A percentile compares a stretch with the other conserved stretches of the same genome.
Conservation (phyloP, 495 filamentous ascomycete genomes). For the Annulohypoxylon bovei region DNA sequence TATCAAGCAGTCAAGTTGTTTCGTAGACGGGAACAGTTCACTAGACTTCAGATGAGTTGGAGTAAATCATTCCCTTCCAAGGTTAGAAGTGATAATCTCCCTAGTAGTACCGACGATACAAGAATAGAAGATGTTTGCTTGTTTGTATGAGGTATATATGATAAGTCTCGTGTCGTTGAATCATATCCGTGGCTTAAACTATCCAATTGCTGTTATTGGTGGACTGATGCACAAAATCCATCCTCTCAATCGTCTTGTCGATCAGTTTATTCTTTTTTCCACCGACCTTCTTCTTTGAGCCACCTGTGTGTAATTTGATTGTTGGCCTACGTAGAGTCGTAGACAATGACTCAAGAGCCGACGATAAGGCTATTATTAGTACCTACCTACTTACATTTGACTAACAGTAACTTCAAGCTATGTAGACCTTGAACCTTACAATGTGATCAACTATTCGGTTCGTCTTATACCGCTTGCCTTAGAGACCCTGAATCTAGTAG, state of each 20-base stretch:
- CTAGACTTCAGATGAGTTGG: slow-evolving; percentile 1
- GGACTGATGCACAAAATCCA: slow-evolving; percentile 8
- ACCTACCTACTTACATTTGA: background rate
- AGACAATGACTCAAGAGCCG: background rate
- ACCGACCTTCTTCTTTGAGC: slow-evolving; percentile 41
- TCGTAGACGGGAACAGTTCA: slow-evolving; percentile 11
- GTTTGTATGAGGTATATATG: slow-evolving; percentile 2
- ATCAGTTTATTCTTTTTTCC: slow-evolving; percentile 6
- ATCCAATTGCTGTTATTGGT: slow-evolving; percentile 11
- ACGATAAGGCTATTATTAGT: slow-evolving; percentile 19
- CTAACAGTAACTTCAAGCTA: background rate
- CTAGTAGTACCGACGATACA: background rate
- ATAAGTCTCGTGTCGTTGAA: slow-evolving; percentile 1
- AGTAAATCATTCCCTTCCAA: background rate
- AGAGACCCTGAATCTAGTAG: background rate
- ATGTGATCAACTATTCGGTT: slow-evolving; percentile 1
- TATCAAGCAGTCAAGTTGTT: background rate
- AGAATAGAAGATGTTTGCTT: slow-evolving; percentile 5
- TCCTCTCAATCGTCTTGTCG: background rate
- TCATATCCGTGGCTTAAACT: background rate
- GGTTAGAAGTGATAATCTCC: background rate
- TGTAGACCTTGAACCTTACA: background rate
- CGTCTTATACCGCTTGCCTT: background rate
- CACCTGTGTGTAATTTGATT: slow-evolving; percentile 3
- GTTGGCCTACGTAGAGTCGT: background rate